Percentiles rank a stretch among this genome's conserved stretches.
Evolutionary conservation across 495 filamentous ascomycete genomes (phyloP).

Genomic region (Cercophora sp.): DNA sequence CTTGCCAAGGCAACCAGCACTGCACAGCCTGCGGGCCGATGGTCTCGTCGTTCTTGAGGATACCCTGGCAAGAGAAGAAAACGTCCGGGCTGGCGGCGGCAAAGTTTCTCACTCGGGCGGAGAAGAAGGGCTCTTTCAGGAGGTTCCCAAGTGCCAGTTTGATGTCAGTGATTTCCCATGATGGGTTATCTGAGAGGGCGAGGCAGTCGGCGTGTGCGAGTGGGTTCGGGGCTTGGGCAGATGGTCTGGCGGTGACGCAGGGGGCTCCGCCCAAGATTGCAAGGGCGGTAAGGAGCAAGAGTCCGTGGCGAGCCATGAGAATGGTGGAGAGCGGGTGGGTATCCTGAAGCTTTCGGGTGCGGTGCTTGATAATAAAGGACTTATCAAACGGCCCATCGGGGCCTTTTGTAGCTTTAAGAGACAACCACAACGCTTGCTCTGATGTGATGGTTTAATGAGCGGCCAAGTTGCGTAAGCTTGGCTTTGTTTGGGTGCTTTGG

Average conservation of each 20-base stretch:
- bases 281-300: background rate
- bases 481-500: background rate
- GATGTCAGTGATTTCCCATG: background rate
- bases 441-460: background rate
- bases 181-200: background rate
- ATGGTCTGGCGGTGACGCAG: background rate
- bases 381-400: background rate
- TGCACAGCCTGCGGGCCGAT: background rate
- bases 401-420: background rate
- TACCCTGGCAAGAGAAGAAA: background rate
- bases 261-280: background rate
- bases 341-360: background rate
- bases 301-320: background rate
- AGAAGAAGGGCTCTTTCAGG: background rate
- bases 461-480: no score
- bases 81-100: background rate
- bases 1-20: background rate
- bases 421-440: background rate
- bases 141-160: background rate
- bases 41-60: background rate
- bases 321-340: background rate
- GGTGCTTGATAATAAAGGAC: background rate
- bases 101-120: background rate
- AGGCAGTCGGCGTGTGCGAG: background rate
- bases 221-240: background rate